phyloP scores from a whole-genome alignment of 1,284 basidiomycete species.

The Marasmius tenuissimus region DNA sequence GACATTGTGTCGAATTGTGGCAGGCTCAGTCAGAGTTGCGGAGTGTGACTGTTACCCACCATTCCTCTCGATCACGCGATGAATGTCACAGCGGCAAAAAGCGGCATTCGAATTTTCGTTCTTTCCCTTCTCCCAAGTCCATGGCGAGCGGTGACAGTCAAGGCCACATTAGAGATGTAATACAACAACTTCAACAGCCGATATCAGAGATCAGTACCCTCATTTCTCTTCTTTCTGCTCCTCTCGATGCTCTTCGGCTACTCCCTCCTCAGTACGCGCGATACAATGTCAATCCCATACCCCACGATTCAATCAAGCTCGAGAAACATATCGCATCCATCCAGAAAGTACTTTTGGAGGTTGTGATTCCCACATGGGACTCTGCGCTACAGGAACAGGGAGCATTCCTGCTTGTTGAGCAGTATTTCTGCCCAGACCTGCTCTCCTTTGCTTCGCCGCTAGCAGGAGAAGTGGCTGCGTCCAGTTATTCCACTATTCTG shows the following conservation, averaged over 20 bases:
- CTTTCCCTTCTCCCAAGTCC: conserved; percentile 4
- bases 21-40: neutral
- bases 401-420: conserved; percentile 45
- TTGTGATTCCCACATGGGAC: conserved; percentile 72
- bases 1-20: neutral
- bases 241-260: conserved; percentile 55
- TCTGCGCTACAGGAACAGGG: conserved; percentile 49
- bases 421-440: conserved; percentile 71
- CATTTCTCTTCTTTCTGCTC: conserved; percentile 53
- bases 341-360: conserved; percentile 63
- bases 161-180: conserved; percentile 41
- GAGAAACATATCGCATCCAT: conserved; percentile 54
- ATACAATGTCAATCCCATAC: conserved; percentile 36
- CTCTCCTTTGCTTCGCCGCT: conserved; percentile 47
- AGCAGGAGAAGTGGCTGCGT: conserved; percentile 55
- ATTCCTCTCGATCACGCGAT: neutral
- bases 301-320: conserved; percentile 33
- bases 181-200: conserved; percentile 51
- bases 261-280: conserved; percentile 53
- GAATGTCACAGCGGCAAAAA: too few relatives aligned
- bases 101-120: too few relatives aligned
- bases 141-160: conserved; percentile 23
- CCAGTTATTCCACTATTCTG: conserved; percentile 63
- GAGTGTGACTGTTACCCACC: neutral
- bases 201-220: conserved; percentile 51